phyloP scores from a whole-genome alignment of 306 rosid genomes.

The Pyrus bretschneideri region DNA sequence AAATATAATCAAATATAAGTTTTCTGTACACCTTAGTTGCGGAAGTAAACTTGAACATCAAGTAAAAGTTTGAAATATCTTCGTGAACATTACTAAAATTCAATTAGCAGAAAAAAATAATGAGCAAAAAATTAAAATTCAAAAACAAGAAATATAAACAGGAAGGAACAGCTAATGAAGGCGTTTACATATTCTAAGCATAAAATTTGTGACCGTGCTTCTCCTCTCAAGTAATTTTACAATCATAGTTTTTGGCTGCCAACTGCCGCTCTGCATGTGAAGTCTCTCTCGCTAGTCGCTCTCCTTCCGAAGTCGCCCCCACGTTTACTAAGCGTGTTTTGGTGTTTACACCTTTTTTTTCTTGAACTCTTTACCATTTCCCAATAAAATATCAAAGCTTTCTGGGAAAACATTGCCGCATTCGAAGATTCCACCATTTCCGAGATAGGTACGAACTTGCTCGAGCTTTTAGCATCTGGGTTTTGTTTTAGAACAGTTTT shows the following conservation, averaged over 20 bases:
- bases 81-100: background rate
- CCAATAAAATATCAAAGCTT: constrained; percentile 12
- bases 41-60: background rate
- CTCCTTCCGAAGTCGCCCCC: constrained; percentile 55
- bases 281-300: background rate
- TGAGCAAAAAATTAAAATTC: background rate
- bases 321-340: constrained; percentile 44
- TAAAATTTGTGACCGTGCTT: background rate
- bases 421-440: constrained; percentile 16
- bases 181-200: background rate
- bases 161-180: background rate
- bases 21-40: no score
- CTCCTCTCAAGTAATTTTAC: background rate
- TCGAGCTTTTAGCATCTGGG: constrained; percentile 20
- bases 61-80: no score
- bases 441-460: constrained; percentile 19
- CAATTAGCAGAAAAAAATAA: background rate
- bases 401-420: constrained; percentile 5
- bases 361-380: constrained; percentile 23
- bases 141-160: background rate
- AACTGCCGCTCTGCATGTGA: constrained; percentile 25
- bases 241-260: background rate
- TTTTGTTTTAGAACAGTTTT: constrained; percentile 7
- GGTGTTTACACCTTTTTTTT: constrained; percentile 2
- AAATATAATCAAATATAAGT: no score